Evolutionary conservation across 441 rosid genomes (phyloP).

Genomic region (Populus trichocarpa): DNA sequence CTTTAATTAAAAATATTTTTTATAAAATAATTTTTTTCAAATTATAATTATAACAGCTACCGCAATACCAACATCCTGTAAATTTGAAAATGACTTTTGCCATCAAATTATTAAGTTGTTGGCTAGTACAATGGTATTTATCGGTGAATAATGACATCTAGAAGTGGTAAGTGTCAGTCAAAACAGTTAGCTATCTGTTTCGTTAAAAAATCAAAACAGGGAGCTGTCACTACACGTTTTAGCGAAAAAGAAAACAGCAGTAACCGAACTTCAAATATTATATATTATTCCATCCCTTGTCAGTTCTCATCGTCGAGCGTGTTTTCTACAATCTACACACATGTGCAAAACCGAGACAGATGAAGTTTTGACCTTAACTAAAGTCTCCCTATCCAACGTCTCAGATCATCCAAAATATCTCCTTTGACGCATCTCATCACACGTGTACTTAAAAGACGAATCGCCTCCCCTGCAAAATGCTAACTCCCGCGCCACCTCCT

Average conservation of each 20-base stretch:
- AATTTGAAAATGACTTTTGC: background rate
- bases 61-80: too few relatives aligned
- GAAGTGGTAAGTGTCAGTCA: background rate
- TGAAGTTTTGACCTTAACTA: background rate
- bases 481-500: conserved; percentile 29
- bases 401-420: background rate
- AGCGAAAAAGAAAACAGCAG: background rate
- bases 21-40: too few relatives aligned
- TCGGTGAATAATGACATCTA: background rate
- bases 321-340: too few relatives aligned
- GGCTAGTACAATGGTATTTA: background rate
- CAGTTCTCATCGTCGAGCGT: background rate
- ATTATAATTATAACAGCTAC: too few relatives aligned
- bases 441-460: background rate
- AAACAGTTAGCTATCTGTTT: background rate
- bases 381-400: background rate
- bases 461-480: conserved; percentile 6
- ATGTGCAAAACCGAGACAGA: background rate
- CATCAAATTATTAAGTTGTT: background rate
- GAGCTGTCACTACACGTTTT: background rate
- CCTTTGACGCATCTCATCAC: background rate
- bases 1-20: too few relatives aligned
- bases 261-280: background rate
- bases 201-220: too few relatives aligned
- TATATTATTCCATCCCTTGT: background rate